These are phyloP conservation scores for Drechmeria coniospora DNA, from an alignment of 2,329 filamentous ascomycete genomes.

Conservation along the genomic window DNA sequence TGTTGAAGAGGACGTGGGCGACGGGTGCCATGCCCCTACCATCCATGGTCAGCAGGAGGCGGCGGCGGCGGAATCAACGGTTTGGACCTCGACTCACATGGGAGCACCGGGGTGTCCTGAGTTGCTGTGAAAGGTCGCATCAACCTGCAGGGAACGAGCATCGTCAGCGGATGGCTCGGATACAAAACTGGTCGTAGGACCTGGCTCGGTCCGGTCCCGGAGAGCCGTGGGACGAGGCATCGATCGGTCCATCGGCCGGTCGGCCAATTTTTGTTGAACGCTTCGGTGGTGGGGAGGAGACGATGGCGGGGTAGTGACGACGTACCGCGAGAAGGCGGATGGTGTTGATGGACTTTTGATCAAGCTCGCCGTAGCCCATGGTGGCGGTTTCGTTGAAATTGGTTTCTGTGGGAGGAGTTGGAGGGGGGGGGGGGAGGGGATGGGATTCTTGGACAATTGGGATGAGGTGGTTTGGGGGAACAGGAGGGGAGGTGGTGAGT, in stretches of 20 bases:
- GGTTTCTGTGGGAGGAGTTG: conserved; percentile 9
- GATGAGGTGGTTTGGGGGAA: conserved; percentile 4
- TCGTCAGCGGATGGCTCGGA: too few species aligned
- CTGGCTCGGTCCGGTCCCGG: too few species aligned
- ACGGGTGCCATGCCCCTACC: conserved; percentile 72
- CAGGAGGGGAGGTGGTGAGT: conserved; percentile 10
- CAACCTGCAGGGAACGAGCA: too few species aligned
- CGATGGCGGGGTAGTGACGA: conserved; percentile 20
- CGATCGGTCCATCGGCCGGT: too few species aligned
- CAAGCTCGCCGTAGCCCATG: conserved; percentile 82
- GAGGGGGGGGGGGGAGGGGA: conserved; percentile 6
- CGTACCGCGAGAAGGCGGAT: conserved; percentile 92
- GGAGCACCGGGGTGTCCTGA: conserved; percentile 97
- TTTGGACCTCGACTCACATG: conserved; percentile 44
- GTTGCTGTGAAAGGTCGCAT: conserved; percentile 93
- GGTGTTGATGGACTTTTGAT: conserved; percentile 92
- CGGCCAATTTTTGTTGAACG: too few species aligned
- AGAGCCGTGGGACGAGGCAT: too few species aligned
- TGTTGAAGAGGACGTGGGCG: conserved; percentile 95
- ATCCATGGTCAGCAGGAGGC: conserved; percentile 15
- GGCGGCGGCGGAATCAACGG: conserved; percentile 1
- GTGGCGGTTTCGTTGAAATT: conserved; percentile 24
- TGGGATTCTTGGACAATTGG: background rate
- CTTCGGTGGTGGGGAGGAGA: conserved; percentile 15
- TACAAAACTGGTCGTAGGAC: too few species aligned